These are phyloP conservation scores for Lecanicillium sp. DNA, from an alignment of 2,329 filamentous ascomycete species.

Conservation along the genomic window DNA sequence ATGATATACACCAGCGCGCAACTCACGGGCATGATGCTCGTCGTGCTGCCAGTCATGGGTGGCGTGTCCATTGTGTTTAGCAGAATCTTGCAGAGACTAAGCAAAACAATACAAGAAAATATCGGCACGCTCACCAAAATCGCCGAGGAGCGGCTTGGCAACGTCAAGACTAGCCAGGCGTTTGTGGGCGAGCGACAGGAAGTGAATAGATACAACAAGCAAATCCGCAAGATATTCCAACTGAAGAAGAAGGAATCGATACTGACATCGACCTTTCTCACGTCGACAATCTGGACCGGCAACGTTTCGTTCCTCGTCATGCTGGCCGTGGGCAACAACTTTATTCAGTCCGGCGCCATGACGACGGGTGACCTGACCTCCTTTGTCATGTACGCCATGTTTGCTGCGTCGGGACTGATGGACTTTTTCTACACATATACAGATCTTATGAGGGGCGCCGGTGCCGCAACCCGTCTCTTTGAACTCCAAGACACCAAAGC, in stretches of 20 bases:
- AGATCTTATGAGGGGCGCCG: constrained; percentile 97
- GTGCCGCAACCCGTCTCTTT: constrained; percentile 88
- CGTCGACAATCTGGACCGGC: constrained; percentile 78
- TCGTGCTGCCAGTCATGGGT: constrained; percentile 87
- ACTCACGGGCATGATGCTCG: constrained; percentile 74
- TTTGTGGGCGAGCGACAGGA: constrained; percentile 92
- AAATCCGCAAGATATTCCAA: constrained; percentile 85
- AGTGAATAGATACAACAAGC: constrained; percentile 81
- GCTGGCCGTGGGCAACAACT: constrained; percentile 80
- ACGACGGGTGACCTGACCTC: constrained; percentile 87
- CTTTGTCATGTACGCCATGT: constrained; percentile 98
- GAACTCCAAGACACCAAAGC: constrained; percentile 88
- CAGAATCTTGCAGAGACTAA: constrained; percentile 78
- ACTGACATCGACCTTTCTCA: constrained; percentile 85
- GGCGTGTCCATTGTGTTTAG: constrained; percentile 89
- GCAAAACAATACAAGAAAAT: constrained; percentile 88
- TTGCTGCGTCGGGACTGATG: constrained; percentile 76
- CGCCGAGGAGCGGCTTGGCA: constrained; percentile 93
- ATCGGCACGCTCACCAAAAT: constrained; percentile 91
- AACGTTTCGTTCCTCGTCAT: constrained; percentile 94
- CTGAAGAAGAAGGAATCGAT: constrained; percentile 81
- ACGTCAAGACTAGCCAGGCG: constrained; percentile 92
- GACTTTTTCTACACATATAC: constrained; percentile 95
- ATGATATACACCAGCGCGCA: constrained; percentile 96
- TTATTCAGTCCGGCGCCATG: constrained; percentile 81